A percentile compares a stretch with the other conserved stretches of the same genome.
These are phyloP conservation scores for Ceratocystis smalleyi DNA, from an alignment of 2,329 filamentous ascomycete species.

Conservation along the genomic window DNA sequence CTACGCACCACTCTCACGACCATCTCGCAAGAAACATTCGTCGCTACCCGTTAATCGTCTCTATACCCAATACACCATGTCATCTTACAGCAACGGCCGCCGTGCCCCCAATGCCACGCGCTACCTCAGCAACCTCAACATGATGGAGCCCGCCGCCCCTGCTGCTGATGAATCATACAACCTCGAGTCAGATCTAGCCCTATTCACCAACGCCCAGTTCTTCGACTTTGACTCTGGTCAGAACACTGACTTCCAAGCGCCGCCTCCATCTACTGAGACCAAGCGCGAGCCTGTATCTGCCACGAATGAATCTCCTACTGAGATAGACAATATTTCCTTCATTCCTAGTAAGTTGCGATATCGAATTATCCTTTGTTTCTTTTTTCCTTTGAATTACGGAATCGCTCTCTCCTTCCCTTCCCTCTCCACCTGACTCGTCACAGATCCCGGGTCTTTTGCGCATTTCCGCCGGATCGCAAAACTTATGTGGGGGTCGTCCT, in stretches of 20 bases:
- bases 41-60: not conserved
- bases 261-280: slow-evolving; percentile 28
- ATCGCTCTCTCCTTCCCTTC: not conserved
- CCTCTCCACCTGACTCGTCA: not conserved
- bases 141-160: slow-evolving; percentile 43
- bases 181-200: slow-evolving; percentile 55
- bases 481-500: slow-evolving; percentile 10
- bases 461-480: slow-evolving; percentile 10
- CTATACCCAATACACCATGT: slow-evolving; percentile 34
- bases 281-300: slow-evolving; percentile 24
- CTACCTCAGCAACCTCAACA: slow-evolving; percentile 76
- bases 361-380: not conserved
- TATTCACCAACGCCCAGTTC: slow-evolving; percentile 73
- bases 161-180: slow-evolving; percentile 43
- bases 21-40: not conserved
- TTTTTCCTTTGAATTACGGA: not conserved
- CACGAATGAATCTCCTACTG: slow-evolving; percentile 12
- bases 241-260: slow-evolving; percentile 40
- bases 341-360: slow-evolving; percentile 8
- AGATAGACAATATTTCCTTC: slow-evolving; percentile 22
- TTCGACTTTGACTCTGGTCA: slow-evolving; percentile 61
- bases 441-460: not conserved
- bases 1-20: not conserved
- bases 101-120: slow-evolving; percentile 77
- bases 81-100: slow-evolving; percentile 49